Conservation (phyloP, 2,329 filamentous ascomycete species). For the Fusarium sp. region DNA sequence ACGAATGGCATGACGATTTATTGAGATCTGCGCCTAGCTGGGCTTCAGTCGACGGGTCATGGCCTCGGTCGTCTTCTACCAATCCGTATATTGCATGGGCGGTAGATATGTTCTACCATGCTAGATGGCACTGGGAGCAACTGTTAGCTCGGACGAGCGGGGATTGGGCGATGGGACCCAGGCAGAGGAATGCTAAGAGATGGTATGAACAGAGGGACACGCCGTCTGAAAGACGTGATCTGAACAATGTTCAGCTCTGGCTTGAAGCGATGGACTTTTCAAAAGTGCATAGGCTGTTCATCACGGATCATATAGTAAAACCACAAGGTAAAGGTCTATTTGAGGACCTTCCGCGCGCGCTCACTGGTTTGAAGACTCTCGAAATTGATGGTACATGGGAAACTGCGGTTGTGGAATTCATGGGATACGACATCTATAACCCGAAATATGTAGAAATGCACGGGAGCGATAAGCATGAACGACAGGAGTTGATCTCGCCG, state of each 20-base stretch:
- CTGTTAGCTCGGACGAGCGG: background rate
- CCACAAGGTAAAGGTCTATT: background rate
- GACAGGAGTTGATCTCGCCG: rapidly evolving
- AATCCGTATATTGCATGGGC: background rate
- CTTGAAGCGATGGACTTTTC: constrained; percentile 35
- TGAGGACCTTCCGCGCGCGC: background rate
- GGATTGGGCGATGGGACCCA: too few species aligned
- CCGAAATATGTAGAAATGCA: too few species aligned
- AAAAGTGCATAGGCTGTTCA: constrained; percentile 10
- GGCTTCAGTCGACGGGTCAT: background rate
- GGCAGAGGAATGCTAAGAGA: background rate
- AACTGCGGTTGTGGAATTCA: background rate
- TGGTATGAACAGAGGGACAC: constrained; percentile 10
- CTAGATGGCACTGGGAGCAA: background rate
- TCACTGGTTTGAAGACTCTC: constrained; percentile 2
- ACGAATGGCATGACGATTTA: background rate
- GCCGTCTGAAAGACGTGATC: background rate
- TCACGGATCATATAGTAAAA: background rate
- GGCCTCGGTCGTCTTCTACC: constrained; percentile 15
- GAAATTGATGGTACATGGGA: constrained; percentile 3
- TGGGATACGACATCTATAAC: background rate
- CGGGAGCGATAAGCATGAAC: too few species aligned
- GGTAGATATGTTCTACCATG: constrained; percentile 2
- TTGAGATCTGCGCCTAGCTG: background rate
- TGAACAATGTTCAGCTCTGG: constrained; percentile 27